These are phyloP conservation scores for Lentinula raphanica DNA, from an alignment of 768 basidiomycete genomes.

Conservation along the genomic window DNA sequence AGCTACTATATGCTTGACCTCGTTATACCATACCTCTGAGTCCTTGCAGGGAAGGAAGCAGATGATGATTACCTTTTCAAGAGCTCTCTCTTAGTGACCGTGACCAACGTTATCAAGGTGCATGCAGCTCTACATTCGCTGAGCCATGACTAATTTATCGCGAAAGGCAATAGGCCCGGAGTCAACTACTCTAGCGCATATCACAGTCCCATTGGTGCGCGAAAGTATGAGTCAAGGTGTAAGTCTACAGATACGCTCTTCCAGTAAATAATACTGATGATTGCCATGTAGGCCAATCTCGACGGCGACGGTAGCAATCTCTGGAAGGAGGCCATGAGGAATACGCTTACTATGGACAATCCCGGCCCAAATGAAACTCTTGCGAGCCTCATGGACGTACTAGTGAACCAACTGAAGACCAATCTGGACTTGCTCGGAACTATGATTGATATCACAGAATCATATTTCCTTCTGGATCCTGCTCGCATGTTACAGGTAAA, in stretches of 20 bases:
- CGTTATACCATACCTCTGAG: constrained; percentile 11
- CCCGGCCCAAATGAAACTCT: constrained; percentile 45
- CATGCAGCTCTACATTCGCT: constrained; percentile 5
- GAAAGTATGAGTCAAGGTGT: constrained; percentile 60
- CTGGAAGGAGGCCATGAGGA: constrained; percentile 69
- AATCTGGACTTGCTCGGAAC: constrained; percentile 76
- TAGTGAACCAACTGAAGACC: constrained; percentile 50
- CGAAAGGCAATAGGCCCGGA: constrained; percentile 60
- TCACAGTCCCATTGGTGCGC: constrained; percentile 60
- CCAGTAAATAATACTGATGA: constrained; percentile 8
- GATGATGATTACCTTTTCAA: constrained; percentile 71
- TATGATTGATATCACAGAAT: constrained; percentile 62
- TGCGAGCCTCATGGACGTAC: constrained; percentile 60
- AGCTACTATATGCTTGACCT: constrained; percentile 17
- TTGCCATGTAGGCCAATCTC: constrained; percentile 54
- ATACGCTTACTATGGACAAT: constrained; percentile 49
- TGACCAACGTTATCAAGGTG: constrained; percentile 69
- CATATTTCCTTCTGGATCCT: constrained; percentile 74
- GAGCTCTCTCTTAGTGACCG: constrained; percentile 58
- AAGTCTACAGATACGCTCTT: constrained; percentile 14
- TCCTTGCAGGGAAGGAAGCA: constrained; percentile 55
- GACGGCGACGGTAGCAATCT: constrained; percentile 76
- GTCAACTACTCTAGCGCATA: constrained; percentile 46
- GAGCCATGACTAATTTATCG: background rate
- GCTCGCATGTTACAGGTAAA: constrained; percentile 56